phyloP scores from a whole-genome alignment of 2,329 filamentous ascomycete species.

The Arthrocladium fulminans region DNA sequence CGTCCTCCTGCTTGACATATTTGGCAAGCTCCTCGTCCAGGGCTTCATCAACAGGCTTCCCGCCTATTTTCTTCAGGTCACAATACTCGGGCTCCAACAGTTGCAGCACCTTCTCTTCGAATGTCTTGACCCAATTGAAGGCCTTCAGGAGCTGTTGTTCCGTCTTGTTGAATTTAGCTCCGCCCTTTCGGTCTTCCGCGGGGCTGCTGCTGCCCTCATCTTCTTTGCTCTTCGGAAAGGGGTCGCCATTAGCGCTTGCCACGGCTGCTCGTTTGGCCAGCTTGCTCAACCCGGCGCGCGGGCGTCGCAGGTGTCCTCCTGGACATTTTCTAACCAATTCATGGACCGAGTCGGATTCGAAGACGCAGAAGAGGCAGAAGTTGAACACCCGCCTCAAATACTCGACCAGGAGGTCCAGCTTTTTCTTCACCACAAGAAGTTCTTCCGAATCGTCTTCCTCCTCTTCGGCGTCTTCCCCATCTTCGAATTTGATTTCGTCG shows the following conservation, averaged over 20 bases:
- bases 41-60: slow-evolving; percentile 75
- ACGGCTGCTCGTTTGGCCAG: slow-evolving; percentile 75
- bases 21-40: slow-evolving; percentile 77
- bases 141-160: slow-evolving; percentile 89
- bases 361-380: slow-evolving; percentile 99
- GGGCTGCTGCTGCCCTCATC: slow-evolving; percentile 59
- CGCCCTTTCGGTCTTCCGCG: slow-evolving; percentile 61
- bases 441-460: slow-evolving; percentile 88
- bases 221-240: slow-evolving; percentile 75
- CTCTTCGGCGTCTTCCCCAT: slow-evolving; percentile 66
- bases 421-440: slow-evolving; percentile 86
- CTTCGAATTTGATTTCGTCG: slow-evolving; percentile 46
- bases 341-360: slow-evolving; percentile 94
- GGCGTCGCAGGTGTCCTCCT: slow-evolving; percentile 89
- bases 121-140: slow-evolving; percentile 98
- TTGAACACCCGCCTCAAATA: slow-evolving; percentile 95
- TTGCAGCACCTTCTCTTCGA: slow-evolving; percentile 91
- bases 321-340: slow-evolving; percentile 93
- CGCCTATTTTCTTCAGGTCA: slow-evolving; percentile 83
- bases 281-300: slow-evolving; percentile 72
- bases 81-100: slow-evolving; percentile 82
- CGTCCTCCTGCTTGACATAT: slow-evolving; percentile 93
- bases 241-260: slow-evolving; percentile 72
- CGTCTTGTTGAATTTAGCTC: slow-evolving; percentile 63
- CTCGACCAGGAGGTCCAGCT: slow-evolving; percentile 88